phyloP scores from a whole-genome alignment of 805 yeast species.

The Cyberlindnera maritima region DNA sequence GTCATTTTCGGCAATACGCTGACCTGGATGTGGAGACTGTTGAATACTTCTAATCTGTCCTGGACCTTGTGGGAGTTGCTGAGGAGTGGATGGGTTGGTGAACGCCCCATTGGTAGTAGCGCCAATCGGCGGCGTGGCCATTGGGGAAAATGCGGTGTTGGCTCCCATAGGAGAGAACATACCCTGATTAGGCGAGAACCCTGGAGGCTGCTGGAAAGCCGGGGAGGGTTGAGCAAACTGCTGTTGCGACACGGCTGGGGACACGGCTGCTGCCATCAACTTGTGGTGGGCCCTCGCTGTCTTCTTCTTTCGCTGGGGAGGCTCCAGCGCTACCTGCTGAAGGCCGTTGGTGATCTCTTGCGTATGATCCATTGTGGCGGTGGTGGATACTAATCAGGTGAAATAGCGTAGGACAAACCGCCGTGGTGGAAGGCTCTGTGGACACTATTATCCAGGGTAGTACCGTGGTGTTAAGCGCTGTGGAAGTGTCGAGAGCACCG shows the following conservation, averaged over 20 bases:
- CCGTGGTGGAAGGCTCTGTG: neutral
- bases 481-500: neutral
- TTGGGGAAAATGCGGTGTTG: neutral
- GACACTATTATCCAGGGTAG: too few relatives aligned
- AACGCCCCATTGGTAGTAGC: neutral
- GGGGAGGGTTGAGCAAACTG: constrained; percentile 2
- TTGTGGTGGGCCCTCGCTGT: constrained; percentile 26
- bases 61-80: neutral
- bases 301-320: constrained; percentile 22
- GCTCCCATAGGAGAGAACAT: constrained; percentile 1
- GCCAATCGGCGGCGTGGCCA: neutral
- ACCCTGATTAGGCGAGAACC: neutral
- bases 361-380: constrained; percentile 3
- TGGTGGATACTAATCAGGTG: neutral
- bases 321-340: constrained; percentile 9
- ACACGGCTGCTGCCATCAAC: constrained; percentile 3
- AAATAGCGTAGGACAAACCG: neutral
- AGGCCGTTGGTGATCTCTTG: constrained; percentile 16
- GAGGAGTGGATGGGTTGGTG: neutral
- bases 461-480: neutral
- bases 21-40: neutral
- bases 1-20: neutral
- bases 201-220: neutral
- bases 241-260: constrained; percentile 2
- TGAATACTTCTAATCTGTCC: neutral